Evolutionary conservation across 176 grass and related monocot species (phyloP).

Genomic region (Cymbopogon citratus): DNA sequence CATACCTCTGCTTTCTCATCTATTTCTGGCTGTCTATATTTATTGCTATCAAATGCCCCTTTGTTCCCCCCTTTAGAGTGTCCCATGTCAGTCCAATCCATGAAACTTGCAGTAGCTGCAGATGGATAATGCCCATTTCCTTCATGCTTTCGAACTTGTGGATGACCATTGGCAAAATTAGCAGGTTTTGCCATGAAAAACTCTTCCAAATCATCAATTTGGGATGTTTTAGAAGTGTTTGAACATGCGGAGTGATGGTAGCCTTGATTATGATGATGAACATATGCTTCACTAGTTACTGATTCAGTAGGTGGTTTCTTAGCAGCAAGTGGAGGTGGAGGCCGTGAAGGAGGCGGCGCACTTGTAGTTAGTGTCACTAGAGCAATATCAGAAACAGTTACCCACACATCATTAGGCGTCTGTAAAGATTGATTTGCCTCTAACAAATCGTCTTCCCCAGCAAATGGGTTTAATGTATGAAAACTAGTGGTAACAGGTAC

Average conservation of each 20-base stretch:
- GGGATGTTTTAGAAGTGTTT: slow-evolving; percentile 33
- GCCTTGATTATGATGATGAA: slow-evolving; percentile 17
- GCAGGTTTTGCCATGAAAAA: slow-evolving; percentile 51
- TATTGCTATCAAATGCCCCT: slow-evolving; percentile 15
- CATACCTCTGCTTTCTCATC: slow-evolving; percentile 18
- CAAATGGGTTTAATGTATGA: slow-evolving; percentile 33
- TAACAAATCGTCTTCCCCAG: slow-evolving; percentile 30
- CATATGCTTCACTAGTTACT: slow-evolving; percentile 15
- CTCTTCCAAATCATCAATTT: slow-evolving; percentile 55
- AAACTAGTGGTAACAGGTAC: neutral
- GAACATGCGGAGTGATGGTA: slow-evolving; percentile 30
- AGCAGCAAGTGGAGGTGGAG: slow-evolving; percentile 45
- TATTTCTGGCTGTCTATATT: slow-evolving; percentile 18
- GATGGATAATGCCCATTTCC: slow-evolving; percentile 39
- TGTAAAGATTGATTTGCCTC: slow-evolving; percentile 31
- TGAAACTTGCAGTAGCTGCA: slow-evolving; percentile 18
- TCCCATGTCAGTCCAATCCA: slow-evolving; percentile 33
- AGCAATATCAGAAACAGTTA: slow-evolving; percentile 69
- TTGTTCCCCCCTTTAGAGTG: slow-evolving; percentile 15
- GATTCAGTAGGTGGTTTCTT: slow-evolving; percentile 23
- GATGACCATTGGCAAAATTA: slow-evolving; percentile 24
- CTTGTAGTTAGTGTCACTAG: slow-evolving; percentile 66
- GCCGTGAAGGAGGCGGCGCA: slow-evolving; percentile 60
- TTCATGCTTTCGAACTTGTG: slow-evolving; percentile 22
- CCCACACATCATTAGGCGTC: slow-evolving; percentile 48